These are phyloP conservation scores for Stachybotrys chartarum DNA, from an alignment of 2,329 filamentous ascomycete species.

Conservation along the genomic window DNA sequence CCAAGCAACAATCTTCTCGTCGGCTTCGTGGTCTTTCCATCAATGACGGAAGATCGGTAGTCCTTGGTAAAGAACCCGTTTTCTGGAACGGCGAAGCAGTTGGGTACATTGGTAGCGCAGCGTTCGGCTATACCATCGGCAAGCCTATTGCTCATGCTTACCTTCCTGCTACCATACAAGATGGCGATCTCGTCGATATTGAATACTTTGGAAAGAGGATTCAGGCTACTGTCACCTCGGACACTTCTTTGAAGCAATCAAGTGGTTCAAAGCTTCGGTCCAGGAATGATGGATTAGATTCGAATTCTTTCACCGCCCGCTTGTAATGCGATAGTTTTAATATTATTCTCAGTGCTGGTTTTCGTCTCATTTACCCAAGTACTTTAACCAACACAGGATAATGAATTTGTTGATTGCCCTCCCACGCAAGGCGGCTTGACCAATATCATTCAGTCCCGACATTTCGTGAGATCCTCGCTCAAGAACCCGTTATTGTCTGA, in stretches of 20 bases:
- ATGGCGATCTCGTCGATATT: conserved; percentile 47
- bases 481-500: too few species aligned
- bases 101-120: conserved; percentile 55
- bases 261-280: not conserved
- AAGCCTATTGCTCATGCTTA: conserved; percentile 55
- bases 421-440: too few species aligned
- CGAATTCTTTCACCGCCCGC: too few species aligned
- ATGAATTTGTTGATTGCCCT: too few species aligned
- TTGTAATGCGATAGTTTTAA: too few species aligned
- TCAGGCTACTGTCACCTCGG: conserved; percentile 42
- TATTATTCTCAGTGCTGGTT: too few species aligned
- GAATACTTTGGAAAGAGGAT: conserved; percentile 54
- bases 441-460: too few species aligned
- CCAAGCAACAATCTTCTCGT: conserved; percentile 23
- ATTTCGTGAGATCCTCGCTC: too few species aligned
- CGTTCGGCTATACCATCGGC: conserved; percentile 51
- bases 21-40: conserved; percentile 43
- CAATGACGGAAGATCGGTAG: conserved; percentile 48
- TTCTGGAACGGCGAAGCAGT: conserved; percentile 36
- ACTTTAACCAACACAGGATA: too few species aligned
- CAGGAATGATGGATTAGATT: too few species aligned
- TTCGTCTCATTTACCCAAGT: too few species aligned
- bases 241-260: conserved; percentile 25
- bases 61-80: conserved; percentile 57
- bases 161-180: conserved; percentile 37